A percentile compares a stretch with the other conserved stretches of the same genome.
phyloP scores from a whole-genome alignment of 495 filamentous ascomycete genomes.

The Evernia prunastri region DNA sequence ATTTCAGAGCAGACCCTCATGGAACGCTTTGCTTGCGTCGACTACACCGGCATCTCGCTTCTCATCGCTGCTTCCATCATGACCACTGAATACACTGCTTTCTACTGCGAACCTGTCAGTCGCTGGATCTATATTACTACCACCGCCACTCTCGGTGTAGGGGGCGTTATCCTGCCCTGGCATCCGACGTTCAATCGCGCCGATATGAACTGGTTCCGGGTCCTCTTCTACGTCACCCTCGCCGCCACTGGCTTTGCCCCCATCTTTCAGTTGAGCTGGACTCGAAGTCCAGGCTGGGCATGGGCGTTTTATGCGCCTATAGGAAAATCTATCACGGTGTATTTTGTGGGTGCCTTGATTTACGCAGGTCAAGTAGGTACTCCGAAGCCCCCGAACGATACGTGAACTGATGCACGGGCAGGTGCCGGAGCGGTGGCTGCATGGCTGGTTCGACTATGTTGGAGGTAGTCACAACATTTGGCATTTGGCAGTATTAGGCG shows the following conservation, averaged over 20 bases:
- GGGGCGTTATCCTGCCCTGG: conserved; percentile 91
- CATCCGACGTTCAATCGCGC: conserved; percentile 88
- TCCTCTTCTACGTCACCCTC: conserved; percentile 85
- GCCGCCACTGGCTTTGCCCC: conserved; percentile 88
- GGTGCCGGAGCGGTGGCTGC: conserved; percentile 86
- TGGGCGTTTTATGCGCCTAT: conserved; percentile 87
- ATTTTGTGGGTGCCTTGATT: conserved; percentile 73
- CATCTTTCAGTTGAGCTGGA: conserved; percentile 70
- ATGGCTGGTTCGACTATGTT: conserved; percentile 88
- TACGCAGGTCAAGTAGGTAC: conserved; percentile 72
- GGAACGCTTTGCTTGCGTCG: conserved; percentile 95
- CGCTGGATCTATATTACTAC: conserved; percentile 81
- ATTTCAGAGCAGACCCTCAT: conserved; percentile 84
- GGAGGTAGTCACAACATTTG: conserved; percentile 96
- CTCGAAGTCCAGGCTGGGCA: conserved; percentile 67
- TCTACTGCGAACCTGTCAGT: conserved; percentile 90
- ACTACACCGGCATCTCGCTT: conserved; percentile 96
- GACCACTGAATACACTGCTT: conserved; percentile 96
- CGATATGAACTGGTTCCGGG: conserved; percentile 87
- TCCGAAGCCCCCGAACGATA: neutral
- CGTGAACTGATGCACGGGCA: conserved; percentile 9
- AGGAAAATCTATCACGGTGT: conserved; percentile 75
- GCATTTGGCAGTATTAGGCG: conserved; percentile 91
- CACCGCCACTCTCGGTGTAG: conserved; percentile 75
- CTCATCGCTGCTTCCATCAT: conserved; percentile 96